phyloP scores from a whole-genome alignment of 495 filamentous ascomycete species.

The Delitschia confertaspora region DNA sequence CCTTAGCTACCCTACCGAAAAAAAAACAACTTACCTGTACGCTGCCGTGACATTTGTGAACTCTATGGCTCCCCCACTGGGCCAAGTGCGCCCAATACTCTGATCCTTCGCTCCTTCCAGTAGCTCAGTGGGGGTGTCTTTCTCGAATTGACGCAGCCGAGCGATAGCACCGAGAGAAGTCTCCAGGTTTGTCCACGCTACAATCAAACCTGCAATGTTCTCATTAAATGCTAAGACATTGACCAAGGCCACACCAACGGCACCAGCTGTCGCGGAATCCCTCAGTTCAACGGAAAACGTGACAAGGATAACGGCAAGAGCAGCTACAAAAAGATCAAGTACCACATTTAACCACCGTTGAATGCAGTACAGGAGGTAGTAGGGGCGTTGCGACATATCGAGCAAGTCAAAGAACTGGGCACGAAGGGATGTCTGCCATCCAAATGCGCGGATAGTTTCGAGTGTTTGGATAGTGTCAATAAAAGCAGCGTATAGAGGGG shows the following conservation, averaged over 20 bases:
- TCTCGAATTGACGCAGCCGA: slow-evolving; percentile 37
- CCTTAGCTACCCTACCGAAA: not conserved
- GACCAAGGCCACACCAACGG: slow-evolving; percentile 37
- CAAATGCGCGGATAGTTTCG: slow-evolving; percentile 39
- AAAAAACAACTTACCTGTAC: slow-evolving; percentile 15
- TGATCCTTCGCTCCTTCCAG: not conserved
- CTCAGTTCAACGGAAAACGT: slow-evolving; percentile 28
- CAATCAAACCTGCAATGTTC: slow-evolving; percentile 32
- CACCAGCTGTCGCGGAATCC: slow-evolving; percentile 21
- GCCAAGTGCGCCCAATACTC: slow-evolving; percentile 7
- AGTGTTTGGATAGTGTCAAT: slow-evolving; percentile 38
- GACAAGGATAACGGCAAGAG: slow-evolving; percentile 33
- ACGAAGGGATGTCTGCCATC: slow-evolving; percentile 27
- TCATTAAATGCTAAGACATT: slow-evolving; percentile 36
- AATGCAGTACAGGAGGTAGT: slow-evolving; percentile 40
- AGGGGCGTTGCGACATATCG: slow-evolving; percentile 37
- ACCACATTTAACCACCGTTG: slow-evolving; percentile 40
- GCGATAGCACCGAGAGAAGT: slow-evolving; percentile 45
- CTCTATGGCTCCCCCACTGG: slow-evolving; percentile 7
- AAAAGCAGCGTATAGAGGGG: slow-evolving; percentile 40
- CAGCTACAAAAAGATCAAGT: slow-evolving; percentile 36
- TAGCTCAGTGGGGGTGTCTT: slow-evolving; percentile 33
- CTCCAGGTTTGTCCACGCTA: slow-evolving; percentile 42
- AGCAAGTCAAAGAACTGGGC: slow-evolving; percentile 25
- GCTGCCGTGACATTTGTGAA: slow-evolving; percentile 8